Base-by-base conservation (phyloP, 441 rosid genomes). In the Mallotus repandus region DNA sequence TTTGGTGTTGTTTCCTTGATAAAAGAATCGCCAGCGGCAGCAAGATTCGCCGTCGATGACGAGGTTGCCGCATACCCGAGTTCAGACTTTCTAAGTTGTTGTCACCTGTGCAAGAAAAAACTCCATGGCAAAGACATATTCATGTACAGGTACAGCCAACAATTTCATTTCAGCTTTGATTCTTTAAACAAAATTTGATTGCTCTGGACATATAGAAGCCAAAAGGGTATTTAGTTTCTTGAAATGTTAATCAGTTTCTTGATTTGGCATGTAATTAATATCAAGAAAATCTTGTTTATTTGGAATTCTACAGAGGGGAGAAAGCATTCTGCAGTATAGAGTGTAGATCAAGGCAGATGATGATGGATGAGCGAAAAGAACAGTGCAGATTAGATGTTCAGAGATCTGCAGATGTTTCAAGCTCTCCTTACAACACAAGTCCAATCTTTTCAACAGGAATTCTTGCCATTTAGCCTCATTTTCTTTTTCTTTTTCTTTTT, bases 301-400 rank as follows among this genome's bases (percentile, higher is more conserved):
- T 29, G 32, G 32, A 29, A 29, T 29, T 29, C 2, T 62, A 64
- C 84, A 91, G 91, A 72, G 92, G 96, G 41, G 96, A 91, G 79
- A 89, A 85, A n/a, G 96, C 88, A 1, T 91, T 89, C 77, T 91
- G 93, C 48, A 91, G 94, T 79, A 60, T 74, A 16, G 94, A 89
- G 61, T 89, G 94, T 76, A 74, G 93, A 65, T 86, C 89, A 11
- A 78, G 78, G 74, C 89, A 87, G 38, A 91, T 91, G 72, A 72
- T 70, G 54, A 77, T 63, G 22, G 89, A 89, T 45, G 91, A 87
- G 73, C 72, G 73, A 15, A 85, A 81, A 78, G 86, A 87, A 74
- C 84, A 80, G 77, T 87, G 92, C 81, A 80, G 83, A 82, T 78
- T 84, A 6, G 86, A 85, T 1, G 64, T 81, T 10, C 59, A 89